Conservation (phyloP, 140 eudicot species). For the Oenanthe javanica region DNA sequence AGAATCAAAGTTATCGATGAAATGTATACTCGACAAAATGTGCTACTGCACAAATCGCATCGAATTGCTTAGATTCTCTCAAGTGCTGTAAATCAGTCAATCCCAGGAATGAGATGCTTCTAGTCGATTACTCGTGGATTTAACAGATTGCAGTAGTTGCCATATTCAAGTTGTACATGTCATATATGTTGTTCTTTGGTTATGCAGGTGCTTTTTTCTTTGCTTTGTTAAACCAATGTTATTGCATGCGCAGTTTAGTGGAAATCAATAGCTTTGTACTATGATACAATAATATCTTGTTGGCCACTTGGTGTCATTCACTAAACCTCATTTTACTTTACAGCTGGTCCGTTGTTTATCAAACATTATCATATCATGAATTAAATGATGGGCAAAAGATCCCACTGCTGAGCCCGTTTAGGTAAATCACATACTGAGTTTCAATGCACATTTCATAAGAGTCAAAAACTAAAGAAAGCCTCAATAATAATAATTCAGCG, state of each 20-base stretch:
- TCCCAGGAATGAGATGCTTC: neutral
- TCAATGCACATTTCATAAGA: too few species aligned
- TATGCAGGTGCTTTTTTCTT: neutral
- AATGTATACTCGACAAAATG: neutral
- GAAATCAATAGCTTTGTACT: neutral
- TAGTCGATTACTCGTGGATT: neutral
- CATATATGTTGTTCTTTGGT: neutral
- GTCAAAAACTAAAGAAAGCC: neutral
- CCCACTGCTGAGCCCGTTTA: neutral
- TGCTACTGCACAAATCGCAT: neutral
- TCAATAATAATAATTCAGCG: neutral
- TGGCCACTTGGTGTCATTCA: slow-evolving; percentile 6
- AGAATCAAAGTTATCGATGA: neutral
- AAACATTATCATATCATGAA: neutral
- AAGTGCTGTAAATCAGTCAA: neutral
- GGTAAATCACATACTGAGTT: neutral
- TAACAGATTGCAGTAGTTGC: neutral
- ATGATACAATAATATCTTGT: neutral
- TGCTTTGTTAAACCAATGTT: neutral
- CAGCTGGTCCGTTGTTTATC: neutral
- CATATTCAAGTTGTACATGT: neutral
- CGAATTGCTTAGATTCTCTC: neutral
- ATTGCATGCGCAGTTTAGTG: neutral
- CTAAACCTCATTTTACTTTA: neutral
- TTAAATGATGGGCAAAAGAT: neutral